Percentiles rank a stretch among this genome's conserved stretches.
phyloP scores from a whole-genome alignment of 768 basidiomycete species.

The Russula sp. region DNA sequence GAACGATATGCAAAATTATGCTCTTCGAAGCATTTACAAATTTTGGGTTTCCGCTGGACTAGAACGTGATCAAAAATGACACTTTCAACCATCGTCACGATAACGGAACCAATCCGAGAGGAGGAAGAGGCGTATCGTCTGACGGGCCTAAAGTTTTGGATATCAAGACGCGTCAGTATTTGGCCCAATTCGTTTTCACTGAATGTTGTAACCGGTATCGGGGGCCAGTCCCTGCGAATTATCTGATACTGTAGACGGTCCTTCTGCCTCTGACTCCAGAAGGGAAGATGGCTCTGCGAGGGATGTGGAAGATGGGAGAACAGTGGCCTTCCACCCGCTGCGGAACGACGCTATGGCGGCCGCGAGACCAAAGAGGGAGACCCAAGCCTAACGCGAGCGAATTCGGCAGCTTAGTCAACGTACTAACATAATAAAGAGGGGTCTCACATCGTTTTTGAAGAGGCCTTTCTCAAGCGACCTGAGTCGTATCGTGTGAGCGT shows the following conservation, averaged over 20 bases:
- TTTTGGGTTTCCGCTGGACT: not conserved
- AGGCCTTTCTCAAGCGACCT: slow-evolving; percentile 23
- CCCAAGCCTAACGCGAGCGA: slow-evolving; percentile 3
- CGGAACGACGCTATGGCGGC: slow-evolving; percentile 21
- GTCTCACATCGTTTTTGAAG: slow-evolving; percentile 20
- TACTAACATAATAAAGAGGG: not conserved
- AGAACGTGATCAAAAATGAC: not conserved
- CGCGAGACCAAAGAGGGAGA: slow-evolving; percentile 17
- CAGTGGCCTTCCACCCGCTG: slow-evolving; percentile 22
- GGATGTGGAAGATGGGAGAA: not conserved
- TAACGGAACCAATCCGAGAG: not conserved
- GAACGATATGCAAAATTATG: not conserved
- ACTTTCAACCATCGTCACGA: not conserved
- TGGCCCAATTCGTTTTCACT: not conserved
- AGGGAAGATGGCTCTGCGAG: not conserved
- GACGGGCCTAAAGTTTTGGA: not conserved
- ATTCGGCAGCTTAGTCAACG: not conserved
- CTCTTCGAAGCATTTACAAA: not conserved
- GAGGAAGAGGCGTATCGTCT: not conserved
- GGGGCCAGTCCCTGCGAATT: not conserved
- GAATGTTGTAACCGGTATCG: not conserved
- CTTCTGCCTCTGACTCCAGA: not conserved
- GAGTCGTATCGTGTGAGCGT: not conserved
- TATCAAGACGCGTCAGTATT: not conserved
- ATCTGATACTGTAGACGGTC: not conserved